Base-by-base conservation (phyloP, 2,329 filamentous ascomycete species). In the Hirsutella rhossiliensis region DNA sequence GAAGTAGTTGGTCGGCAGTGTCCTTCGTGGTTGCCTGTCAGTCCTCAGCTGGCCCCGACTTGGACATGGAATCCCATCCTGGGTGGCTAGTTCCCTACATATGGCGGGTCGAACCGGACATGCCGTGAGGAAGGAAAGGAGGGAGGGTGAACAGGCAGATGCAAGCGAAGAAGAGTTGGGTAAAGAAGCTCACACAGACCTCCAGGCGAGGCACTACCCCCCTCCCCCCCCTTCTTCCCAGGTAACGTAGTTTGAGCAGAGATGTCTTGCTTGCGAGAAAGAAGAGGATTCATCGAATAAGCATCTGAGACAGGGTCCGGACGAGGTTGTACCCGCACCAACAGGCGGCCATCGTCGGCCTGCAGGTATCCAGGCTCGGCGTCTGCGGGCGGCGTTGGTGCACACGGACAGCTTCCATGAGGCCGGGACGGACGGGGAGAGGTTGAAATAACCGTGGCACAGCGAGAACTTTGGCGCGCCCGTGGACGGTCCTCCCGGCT, bases 71-170 rank as follows among this genome's bases (percentile, higher is more conserved):
- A 39, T 8, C 12, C 17, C 28, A 23, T 31, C 27, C 36, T 19
- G 36, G 42, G 36, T 43, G 42, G 36, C 18, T 31, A 17, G 42
- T 32, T 38, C 18, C 36, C 42, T 43, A 43, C 42, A 43, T 43
- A 43, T 39, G 36, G 31, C 40, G 18, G 30, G 30, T 36, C 13
- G 31, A n/a, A 13, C 28, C 18, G 17, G 29, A 19, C 23, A 23
- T 2, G 3, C 13, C 20, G 27, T 31, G 9, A 18, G 17, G 39
- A 12, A 31, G 39, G 39, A 19, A 41, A 40, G 28, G 12, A 31
- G n/a, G n/a, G 31, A 18, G 31, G 13, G 20, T 19, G 34, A 4
- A 19, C 41, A 20, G 27, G 6, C 28, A 3, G 9, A 34, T 28
- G 8, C 38, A 39, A 39, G 38, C 38, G 28, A 40, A 39, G 38